A percentile compares a stretch with the other conserved stretches of the same genome.
phyloP scores from a whole-genome alignment of 306 rosid genomes.

The Pachyrhizus erosus region DNA sequence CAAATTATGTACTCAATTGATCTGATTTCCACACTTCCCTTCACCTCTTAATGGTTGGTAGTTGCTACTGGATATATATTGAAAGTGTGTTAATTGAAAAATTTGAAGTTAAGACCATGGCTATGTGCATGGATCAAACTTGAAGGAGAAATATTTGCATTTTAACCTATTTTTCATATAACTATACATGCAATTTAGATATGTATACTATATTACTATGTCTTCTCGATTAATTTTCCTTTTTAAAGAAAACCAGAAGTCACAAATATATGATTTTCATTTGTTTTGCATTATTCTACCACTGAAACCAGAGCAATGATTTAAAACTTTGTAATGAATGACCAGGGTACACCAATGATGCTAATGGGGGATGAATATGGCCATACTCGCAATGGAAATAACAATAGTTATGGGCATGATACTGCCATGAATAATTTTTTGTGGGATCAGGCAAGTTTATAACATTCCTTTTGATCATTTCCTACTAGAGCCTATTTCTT shows the following conservation, averaged over 20 bases:
- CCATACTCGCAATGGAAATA: slow-evolving; percentile 91
- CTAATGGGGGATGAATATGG: slow-evolving; percentile 97
- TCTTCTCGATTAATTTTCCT: slow-evolving; percentile 12
- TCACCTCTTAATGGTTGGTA: not conserved
- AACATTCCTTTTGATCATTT: slow-evolving; percentile 39
- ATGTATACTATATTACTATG: not conserved
- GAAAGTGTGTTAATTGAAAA: slow-evolving; percentile 15
- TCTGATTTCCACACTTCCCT: slow-evolving; percentile 5
- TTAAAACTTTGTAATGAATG: slow-evolving; percentile 44
- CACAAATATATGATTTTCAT: slow-evolving; percentile 9
- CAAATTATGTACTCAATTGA: not conserved
- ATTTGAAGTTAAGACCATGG: not conserved
- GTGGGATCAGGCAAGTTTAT: slow-evolving; percentile 72
- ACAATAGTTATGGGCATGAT: slow-evolving; percentile 97
- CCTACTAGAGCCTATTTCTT: slow-evolving; percentile 23
- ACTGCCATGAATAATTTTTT: slow-evolving; percentile 75
- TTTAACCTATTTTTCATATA: slow-evolving; percentile 1
- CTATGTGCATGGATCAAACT: slow-evolving; percentile 17
- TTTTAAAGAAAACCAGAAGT: slow-evolving; percentile 30
- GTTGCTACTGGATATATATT: slow-evolving; percentile 14
- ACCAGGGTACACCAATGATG: slow-evolving; percentile 97
- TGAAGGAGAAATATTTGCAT: not conserved
- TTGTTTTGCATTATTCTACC: slow-evolving; percentile 37
- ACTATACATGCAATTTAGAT: slow-evolving; percentile 12
- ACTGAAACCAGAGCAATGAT: slow-evolving; percentile 31